These are phyloP conservation scores for Hevea brasiliensis DNA, from an alignment of 345 rosid genomes.

Conservation along the genomic window DNA sequence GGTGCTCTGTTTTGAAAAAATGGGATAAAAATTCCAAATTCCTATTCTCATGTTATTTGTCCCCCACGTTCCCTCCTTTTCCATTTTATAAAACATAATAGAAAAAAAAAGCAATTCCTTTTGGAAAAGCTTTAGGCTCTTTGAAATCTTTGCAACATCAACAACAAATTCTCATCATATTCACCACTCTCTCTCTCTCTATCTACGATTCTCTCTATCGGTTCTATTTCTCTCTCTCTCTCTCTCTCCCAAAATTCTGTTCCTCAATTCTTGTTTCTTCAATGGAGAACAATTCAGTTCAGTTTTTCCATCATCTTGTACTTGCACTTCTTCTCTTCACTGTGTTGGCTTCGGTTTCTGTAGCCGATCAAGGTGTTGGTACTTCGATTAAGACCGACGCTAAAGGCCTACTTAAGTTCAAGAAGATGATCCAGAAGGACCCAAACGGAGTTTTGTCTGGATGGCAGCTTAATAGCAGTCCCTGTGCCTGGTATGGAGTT, in stretches of 20 bases:
- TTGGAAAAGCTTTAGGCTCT: conserved; percentile 38
- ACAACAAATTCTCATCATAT: conserved; percentile 46
- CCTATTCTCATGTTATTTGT: conserved; percentile 38
- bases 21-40: background rate
- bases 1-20: no score
- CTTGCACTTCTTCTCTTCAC: conserved; percentile 26
- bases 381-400: conserved; percentile 70
- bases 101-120: conserved; percentile 32
- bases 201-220: conserved; percentile 2
- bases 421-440: conserved; percentile 63
- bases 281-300: conserved; percentile 50
- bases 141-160: conserved; percentile 30
- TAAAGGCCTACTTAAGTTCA: conserved; percentile 63
- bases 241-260: conserved; percentile 18
- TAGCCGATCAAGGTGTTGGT: conserved; percentile 25
- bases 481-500: conserved; percentile 76
- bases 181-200: conserved; percentile 34
- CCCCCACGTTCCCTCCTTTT: conserved; percentile 43
- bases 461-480: conserved; percentile 53
- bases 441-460: conserved; percentile 57
- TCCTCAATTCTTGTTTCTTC: conserved; percentile 28
- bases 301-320: conserved; percentile 37
- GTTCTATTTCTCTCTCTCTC: background rate
- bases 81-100: conserved; percentile 7
- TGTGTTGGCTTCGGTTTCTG: conserved; percentile 33